Base-by-base conservation (phyloP, 1,139 yeast genomes). In the Saccharomyces hybrid region DNA sequence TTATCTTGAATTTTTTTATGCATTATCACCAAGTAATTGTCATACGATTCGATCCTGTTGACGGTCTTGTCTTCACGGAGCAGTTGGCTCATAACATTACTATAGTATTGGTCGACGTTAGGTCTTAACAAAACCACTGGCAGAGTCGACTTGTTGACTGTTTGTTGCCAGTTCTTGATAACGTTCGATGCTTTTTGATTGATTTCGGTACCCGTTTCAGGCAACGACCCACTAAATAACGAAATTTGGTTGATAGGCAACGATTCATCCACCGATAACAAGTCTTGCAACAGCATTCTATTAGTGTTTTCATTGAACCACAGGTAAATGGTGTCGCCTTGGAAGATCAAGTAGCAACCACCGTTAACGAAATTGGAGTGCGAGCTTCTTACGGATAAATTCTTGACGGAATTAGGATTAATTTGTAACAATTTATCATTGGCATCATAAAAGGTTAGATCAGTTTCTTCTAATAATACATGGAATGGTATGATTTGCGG, bases 401-500 rank as follows among this genome's bases (percentile, higher is more conserved):
- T 78, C 58, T 83, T 78, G 20, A 81, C 68, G 2, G 75, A 71
- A 2, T 46, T 30, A 2, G 54, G 49, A 13, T 73, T 62, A 57
- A 79, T 64, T 23, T 75, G 73, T 68, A 86, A 80, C 27, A 73
- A 69, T 41, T 78, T 79, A 5, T 72, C 73, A 20, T 75, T 75
- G 9, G 75, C 76, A 52, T 78, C 79, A 41, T 60, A 69, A 49
- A 75, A 72, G 25, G 76, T 65, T 47, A 86, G 80, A 58, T 83
- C 88, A 2, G 73, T 74, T 6, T 81, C 86, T 7, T 73, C 75
- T 52, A 70, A 52, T 54, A 88, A 70, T 2, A 81, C 77, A 69
- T 90, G 96, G 47, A 91, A 70, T 47, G 88, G 89, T 49, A 88
- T 77, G 58, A 93, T 75, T 4, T 88, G 83, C 1, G 99, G 99